Evolutionary conservation across 1,284 basidiomycete species (phyloP).

Genomic region (Rhodotorula sp.): DNA sequence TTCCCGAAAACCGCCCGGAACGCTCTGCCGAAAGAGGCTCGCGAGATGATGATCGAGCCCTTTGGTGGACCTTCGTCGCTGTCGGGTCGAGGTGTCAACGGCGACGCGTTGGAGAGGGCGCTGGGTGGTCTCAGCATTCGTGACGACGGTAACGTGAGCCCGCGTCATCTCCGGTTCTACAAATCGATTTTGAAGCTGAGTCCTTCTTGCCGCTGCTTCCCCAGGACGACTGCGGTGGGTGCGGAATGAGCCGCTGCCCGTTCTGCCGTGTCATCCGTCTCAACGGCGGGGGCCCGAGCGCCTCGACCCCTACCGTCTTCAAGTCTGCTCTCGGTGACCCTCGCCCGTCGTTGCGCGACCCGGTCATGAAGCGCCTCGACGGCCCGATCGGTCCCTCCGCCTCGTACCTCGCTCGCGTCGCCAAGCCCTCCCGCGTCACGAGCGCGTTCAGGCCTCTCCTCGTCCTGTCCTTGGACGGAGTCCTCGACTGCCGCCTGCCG

Average conservation of each 20-base stretch:
- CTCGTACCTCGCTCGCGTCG: constrained; percentile 17
- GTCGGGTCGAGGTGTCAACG: no score
- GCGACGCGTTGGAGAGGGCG: no score
- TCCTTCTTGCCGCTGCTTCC: no score
- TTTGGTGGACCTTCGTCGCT: background rate
- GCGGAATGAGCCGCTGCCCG: background rate
- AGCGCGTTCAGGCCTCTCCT: constrained; percentile 19
- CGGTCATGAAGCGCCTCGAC: background rate
- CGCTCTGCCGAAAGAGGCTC: background rate
- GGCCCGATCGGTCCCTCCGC: background rate
- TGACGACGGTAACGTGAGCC: no score
- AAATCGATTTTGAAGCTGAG: no score
- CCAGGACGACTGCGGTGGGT: background rate
- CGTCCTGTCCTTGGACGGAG: constrained; percentile 29
- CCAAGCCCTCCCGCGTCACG: constrained; percentile 1
- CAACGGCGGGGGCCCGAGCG: no score
- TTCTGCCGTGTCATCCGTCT: background rate
- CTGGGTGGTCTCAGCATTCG: no score
- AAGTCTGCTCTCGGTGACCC: background rate
- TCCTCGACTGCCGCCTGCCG: constrained; percentile 24
- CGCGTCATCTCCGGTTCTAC: no score
- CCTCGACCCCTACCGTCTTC: no score
- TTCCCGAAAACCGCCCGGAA: background rate
- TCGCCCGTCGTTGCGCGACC: background rate
- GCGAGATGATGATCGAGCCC: background rate